Evolutionary conservation across 2,329 filamentous ascomycete species (phyloP).

Genomic region (Nannizziopsis arthrosporioides): DNA sequence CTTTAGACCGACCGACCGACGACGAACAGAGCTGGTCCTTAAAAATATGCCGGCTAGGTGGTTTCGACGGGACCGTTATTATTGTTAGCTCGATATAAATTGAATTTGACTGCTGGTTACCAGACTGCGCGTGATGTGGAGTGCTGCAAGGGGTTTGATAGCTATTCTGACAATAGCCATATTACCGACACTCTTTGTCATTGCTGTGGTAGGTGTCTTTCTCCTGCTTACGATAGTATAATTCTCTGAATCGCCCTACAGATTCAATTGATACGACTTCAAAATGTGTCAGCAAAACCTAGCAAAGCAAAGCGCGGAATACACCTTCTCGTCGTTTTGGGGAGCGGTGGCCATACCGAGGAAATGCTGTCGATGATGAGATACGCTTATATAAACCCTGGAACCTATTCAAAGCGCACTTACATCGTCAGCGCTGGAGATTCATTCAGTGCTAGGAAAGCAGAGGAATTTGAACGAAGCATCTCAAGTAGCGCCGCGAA

Average conservation of each 20-base stretch:
- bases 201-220: neutral
- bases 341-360: constrained; percentile 85
- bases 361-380: constrained; percentile 85
- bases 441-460: constrained; percentile 53
- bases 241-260: neutral
- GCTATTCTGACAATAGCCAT: neutral
- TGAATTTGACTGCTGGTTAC: neutral
- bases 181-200: neutral
- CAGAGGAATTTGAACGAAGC: constrained; percentile 50
- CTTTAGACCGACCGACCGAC: too few species aligned
- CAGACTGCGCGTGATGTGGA: neutral
- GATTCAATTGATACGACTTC: constrained; percentile 1
- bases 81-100: neutral
- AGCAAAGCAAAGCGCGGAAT: neutral
- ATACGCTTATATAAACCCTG: constrained; percentile 39
- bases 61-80: too few species aligned
- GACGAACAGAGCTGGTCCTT: too few species aligned
- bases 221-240: neutral
- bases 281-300: neutral
- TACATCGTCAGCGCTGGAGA: constrained; percentile 76
- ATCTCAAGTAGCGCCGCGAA: constrained; percentile 12
- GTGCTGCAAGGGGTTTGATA: neutral
- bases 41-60: too few species aligned
- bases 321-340: constrained; percentile 70
- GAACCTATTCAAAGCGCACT: constrained; percentile 53